Evolutionary conservation across 108 stramenopile genomes (phyloP).

Genomic region (Discostella stelligeroides): DNA sequence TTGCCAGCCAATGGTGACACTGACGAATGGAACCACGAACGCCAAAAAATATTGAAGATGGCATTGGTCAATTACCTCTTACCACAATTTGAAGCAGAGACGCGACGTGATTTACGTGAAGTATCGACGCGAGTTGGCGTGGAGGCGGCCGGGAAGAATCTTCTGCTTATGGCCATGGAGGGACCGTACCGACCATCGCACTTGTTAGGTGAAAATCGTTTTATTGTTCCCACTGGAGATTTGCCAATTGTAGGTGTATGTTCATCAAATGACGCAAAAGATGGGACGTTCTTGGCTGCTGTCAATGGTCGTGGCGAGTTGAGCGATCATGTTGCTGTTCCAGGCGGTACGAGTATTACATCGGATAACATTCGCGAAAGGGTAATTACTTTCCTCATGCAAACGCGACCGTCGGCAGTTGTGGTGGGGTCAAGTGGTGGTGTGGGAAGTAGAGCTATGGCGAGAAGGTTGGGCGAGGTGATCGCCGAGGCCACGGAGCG

Average conservation of each 20-base stretch:
- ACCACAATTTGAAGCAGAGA: constrained; percentile 85
- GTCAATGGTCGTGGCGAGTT: constrained; percentile 77
- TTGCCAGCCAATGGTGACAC: constrained; percentile 72
- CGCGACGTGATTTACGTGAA: constrained; percentile 71
- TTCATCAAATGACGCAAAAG: constrained; percentile 64
- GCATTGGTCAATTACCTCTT: constrained; percentile 79
- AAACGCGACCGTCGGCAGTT: constrained; percentile 76
- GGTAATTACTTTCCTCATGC: constrained; percentile 78
- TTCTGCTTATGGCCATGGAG: constrained; percentile 85
- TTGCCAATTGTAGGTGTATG: constrained; percentile 83
- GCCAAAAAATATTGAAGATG: constrained; percentile 71
- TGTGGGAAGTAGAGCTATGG: constrained; percentile 58
- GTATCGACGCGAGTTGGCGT: constrained; percentile 72
- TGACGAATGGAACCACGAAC: constrained; percentile 81
- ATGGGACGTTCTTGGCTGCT: constrained; percentile 82
- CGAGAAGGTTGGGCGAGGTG: constrained; percentile 70
- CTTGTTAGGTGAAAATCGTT: constrained; percentile 74
- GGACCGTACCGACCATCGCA: constrained; percentile 86
- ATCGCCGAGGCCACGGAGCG: constrained; percentile 70
- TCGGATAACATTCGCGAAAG: constrained; percentile 76
- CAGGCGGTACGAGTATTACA: constrained; percentile 75
- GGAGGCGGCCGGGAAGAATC: constrained; percentile 67
- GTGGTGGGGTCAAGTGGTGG: constrained; percentile 87
- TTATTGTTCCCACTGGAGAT: constrained; percentile 81
- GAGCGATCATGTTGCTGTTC: constrained; percentile 80